Evolutionary conservation across 495 filamentous ascomycete genomes (phyloP).

Genomic region (Tetracladium marchalianum): DNA sequence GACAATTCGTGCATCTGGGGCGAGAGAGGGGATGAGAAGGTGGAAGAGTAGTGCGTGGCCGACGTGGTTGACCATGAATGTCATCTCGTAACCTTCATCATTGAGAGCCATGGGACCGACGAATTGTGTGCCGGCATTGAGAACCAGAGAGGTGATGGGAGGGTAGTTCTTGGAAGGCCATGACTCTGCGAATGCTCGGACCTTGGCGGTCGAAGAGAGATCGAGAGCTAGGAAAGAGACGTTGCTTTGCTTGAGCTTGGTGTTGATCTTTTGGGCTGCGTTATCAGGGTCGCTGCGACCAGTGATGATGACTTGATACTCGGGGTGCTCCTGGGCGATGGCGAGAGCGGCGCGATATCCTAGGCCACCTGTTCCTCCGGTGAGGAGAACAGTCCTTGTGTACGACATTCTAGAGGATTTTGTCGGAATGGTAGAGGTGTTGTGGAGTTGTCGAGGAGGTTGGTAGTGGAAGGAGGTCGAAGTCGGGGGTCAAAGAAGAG

Average conservation of each 20-base stretch:
- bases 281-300: conserved; percentile 30
- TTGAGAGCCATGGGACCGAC: conserved; percentile 23
- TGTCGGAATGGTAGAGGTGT: not conserved
- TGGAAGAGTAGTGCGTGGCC: conserved; percentile 41
- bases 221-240: conserved; percentile 30
- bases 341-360: conserved; percentile 24
- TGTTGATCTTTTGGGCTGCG: conserved; percentile 30
- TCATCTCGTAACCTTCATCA: conserved; percentile 29
- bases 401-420: not conserved
- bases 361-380: conserved; percentile 11
- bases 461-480: too few relatives aligned
- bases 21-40: conserved; percentile 35
- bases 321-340: conserved; percentile 32
- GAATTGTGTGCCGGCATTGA: conserved; percentile 37
- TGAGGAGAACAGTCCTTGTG: conserved; percentile 9
- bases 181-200: conserved; percentile 27
- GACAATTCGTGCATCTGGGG: conserved; percentile 36
- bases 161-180: conserved; percentile 26
- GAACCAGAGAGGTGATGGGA: conserved; percentile 30
- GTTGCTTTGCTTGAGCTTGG: conserved; percentile 26
- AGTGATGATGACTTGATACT: conserved; percentile 30
- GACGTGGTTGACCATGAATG: conserved; percentile 27
- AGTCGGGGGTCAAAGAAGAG: too few relatives aligned
- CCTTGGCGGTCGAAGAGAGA: conserved; percentile 25
- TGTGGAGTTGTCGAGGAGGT: too few relatives aligned